These are phyloP conservation scores for Trichosporon faecale DNA, from an alignment of 1,284 basidiomycete genomes.

Conservation along the genomic window DNA sequence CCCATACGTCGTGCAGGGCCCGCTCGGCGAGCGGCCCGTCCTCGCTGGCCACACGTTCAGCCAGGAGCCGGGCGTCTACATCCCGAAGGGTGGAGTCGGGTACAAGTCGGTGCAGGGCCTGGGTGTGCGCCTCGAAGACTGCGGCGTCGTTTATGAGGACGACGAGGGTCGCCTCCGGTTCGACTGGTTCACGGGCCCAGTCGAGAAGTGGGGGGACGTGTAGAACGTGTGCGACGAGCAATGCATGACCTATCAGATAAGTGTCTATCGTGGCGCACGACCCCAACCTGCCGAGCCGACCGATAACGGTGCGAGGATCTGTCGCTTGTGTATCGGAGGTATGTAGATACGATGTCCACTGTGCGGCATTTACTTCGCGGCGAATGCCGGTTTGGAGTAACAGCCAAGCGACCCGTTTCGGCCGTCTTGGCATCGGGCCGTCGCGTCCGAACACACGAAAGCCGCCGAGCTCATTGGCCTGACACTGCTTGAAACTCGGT, in stretches of 20 bases:
- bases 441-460: not conserved
- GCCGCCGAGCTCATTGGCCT: not conserved
- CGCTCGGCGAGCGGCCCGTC: conserved; percentile 52
- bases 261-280: not conserved
- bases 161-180: conserved; percentile 45
- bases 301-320: not conserved
- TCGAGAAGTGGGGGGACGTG: conserved; percentile 38
- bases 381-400: not conserved
- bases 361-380: not conserved
- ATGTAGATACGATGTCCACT: not conserved
- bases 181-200: conserved; percentile 46
- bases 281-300: not conserved
- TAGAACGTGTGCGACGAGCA: conserved; percentile 15
- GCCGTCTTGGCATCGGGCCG: not conserved
- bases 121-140: conserved; percentile 77
- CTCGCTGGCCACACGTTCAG: conserved; percentile 70
- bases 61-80: conserved; percentile 79
- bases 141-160: conserved; percentile 64
- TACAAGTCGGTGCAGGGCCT: conserved; percentile 59
- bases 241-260: conserved; percentile 2
- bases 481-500: not conserved
- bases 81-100: conserved; percentile 44
- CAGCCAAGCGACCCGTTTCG: not conserved
- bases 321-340: not conserved
- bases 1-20: conserved; percentile 71